Evolutionary conservation across 192 early-diverging fungal species (phyloP), one percentile per base, ranked within the genome.

Genomic region (Nowakowskiella sp.): DNA sequence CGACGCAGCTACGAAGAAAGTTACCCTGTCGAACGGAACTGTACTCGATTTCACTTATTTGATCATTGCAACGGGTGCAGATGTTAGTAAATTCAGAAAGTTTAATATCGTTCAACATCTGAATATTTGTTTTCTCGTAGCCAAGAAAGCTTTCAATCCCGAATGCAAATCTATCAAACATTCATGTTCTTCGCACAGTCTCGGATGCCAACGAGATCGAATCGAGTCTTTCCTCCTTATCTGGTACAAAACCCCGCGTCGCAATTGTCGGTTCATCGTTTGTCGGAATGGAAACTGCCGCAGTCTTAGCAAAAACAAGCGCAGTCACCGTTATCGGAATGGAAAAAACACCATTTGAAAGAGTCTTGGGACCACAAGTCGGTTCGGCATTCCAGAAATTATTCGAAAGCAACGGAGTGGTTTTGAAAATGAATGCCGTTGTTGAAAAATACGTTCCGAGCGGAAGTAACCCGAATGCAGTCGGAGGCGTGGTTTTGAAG

Each of bases 231-330:
- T 44, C 42, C 4, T 39, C 45, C 22, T 22, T 53, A 26, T 42
- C 43, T 0, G 45, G 44, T 9, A 47, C 52, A 19, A 71, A 70
- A 53, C 76, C 76, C 21, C 71, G 70, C 29, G 52, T 82, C 5
- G 75, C 78, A 6, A 64, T 82, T 43, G 62, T 82, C 39, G 80
- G 80, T 0, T 77, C 77, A 29, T 67, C 68, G 25, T 82, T 80
- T 51, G 80, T 82, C 58, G 77, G 80, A 9, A 68, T 82, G 75
- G 80, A 82, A 53, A 45, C 73, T 5, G 77, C 75, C 6, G 42
- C 73, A 7, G 55, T 75, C 21, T 57, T 69, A 13, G 60, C 67
- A 0, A 64, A 70, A 53, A 55, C 61, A 26, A 59, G 51, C 2
- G 64, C 61, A n/a, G 73, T 77, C n/a, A 68, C 71, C 3, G 75